Percentiles rank a stretch among this genome's conserved stretches.
phyloP scores from a whole-genome alignment of 2,329 filamentous ascomycete species.

The Penicillium sp. region DNA sequence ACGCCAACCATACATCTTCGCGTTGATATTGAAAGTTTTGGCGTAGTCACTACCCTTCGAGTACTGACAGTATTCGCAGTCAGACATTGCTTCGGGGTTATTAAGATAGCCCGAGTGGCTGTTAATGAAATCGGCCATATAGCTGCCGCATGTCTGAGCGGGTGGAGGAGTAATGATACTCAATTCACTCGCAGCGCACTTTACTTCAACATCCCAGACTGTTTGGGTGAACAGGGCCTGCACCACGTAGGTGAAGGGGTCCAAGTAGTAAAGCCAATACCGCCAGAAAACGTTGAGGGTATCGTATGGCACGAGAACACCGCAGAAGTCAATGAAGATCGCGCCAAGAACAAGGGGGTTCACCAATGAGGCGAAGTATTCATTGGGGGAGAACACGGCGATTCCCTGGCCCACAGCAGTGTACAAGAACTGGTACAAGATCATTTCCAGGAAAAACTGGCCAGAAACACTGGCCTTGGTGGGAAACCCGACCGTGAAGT shows the following conservation, averaged over 20 bases:
- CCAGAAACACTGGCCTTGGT: neutral
- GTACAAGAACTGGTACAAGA: neutral
- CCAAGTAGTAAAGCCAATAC: conserved; percentile 33
- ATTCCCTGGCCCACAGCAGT: neutral
- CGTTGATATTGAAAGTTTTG: no score
- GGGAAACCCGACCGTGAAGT: neutral
- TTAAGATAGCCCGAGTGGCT: no score
- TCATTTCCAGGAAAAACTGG: neutral
- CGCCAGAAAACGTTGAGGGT: conserved; percentile 33
- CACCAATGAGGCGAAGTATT: neutral
- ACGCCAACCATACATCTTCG: no score
- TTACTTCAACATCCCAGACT: no score
- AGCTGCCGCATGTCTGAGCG: no score
- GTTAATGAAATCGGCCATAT: no score
- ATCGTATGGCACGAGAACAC: conserved; percentile 29
- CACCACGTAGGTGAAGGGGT: conserved; percentile 34
- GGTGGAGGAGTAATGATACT: no score
- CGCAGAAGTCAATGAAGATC: conserved; percentile 26
- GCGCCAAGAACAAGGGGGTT: neutral
- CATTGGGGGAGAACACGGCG: neutral
- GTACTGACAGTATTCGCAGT: no score
- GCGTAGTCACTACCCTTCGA: no score
- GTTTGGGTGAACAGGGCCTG: no score
- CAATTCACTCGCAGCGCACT: no score
- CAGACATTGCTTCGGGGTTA: no score